A percentile compares a stretch with the other conserved stretches of the same genome.
Evolutionary conservation across 805 yeast species (phyloP).

Genomic region (Lachancea kluyveri): DNA sequence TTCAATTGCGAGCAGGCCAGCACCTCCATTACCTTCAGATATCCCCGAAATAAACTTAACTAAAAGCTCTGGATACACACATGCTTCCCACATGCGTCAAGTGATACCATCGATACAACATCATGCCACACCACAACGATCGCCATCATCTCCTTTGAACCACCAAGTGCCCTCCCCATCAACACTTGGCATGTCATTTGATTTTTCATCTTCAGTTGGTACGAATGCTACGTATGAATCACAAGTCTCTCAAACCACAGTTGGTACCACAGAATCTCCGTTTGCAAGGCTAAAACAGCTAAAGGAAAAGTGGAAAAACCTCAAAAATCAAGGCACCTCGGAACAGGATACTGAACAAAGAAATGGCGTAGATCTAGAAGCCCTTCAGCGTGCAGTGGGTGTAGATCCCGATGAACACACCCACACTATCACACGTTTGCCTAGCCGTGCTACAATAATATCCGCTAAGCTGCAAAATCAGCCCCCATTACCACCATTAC

Average conservation of each 20-base stretch:
- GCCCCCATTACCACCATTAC: conserved; percentile 25
- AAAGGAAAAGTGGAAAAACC: conserved; percentile 30
- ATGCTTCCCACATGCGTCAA: conserved; percentile 25
- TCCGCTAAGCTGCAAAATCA: conserved; percentile 9
- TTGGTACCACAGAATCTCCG: conserved; percentile 24
- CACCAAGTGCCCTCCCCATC: too few species aligned
- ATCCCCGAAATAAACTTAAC: conserved; percentile 4
- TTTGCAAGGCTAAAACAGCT: conserved; percentile 31
- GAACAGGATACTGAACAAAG: conserved; percentile 8
- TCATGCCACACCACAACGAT: neutral
- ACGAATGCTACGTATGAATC: conserved; percentile 20
- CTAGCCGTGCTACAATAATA: neutral
- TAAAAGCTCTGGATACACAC: conserved; percentile 8
- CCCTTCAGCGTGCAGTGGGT: conserved; percentile 33
- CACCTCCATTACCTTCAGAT: conserved; percentile 29
- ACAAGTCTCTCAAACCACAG: conserved; percentile 18
- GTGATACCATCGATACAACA: conserved; percentile 16
- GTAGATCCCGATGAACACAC: conserved; percentile 11
- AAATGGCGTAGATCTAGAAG: conserved; percentile 28
- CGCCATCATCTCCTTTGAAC: neutral
- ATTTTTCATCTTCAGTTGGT: conserved; percentile 21
- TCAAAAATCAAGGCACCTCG: conserved; percentile 26
- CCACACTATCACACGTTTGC: neutral
- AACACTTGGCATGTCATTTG: too few species aligned
- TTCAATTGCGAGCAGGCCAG: conserved; percentile 24